Conservation (phyloP, 306 rosid genomes). For the Pachyrhizus erosus region DNA sequence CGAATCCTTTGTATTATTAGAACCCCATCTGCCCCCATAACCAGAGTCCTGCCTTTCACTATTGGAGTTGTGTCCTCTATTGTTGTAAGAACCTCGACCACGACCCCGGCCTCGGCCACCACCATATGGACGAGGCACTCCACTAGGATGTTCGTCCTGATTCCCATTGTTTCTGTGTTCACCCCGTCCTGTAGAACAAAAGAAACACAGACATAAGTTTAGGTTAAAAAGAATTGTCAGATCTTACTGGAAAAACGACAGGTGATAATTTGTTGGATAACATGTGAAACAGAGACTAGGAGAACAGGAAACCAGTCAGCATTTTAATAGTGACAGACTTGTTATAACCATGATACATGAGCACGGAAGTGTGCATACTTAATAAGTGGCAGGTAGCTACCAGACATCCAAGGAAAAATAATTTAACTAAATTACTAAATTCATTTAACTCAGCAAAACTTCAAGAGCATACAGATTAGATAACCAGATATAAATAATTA, state of each 20-base stretch:
- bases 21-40: constrained; percentile 67
- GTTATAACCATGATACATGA: background rate
- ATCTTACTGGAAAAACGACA: background rate
- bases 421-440: background rate
- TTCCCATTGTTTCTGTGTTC: constrained; percentile 68
- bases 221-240: background rate
- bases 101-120: constrained; percentile 73
- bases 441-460: background rate
- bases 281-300: constrained; percentile 24
- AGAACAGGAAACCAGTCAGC: background rate
- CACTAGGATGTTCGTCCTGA: constrained; percentile 86
- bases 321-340: constrained; percentile 6
- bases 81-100: constrained; percentile 70
- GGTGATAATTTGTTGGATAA: background rate
- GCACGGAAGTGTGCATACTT: background rate
- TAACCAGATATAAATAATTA: background rate
- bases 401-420: background rate
- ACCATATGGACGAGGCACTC: constrained; percentile 86
- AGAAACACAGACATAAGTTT: background rate
- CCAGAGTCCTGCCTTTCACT: constrained; percentile 77
- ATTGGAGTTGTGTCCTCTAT: constrained; percentile 63
- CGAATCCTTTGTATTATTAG: constrained; percentile 64
- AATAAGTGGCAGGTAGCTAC: background rate
- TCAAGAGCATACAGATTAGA: background rate
- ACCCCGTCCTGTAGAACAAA: constrained; percentile 57